Evolutionary conservation across 2,329 filamentous ascomycete genomes (phyloP).

Genomic region (Phialophora chinensis): DNA sequence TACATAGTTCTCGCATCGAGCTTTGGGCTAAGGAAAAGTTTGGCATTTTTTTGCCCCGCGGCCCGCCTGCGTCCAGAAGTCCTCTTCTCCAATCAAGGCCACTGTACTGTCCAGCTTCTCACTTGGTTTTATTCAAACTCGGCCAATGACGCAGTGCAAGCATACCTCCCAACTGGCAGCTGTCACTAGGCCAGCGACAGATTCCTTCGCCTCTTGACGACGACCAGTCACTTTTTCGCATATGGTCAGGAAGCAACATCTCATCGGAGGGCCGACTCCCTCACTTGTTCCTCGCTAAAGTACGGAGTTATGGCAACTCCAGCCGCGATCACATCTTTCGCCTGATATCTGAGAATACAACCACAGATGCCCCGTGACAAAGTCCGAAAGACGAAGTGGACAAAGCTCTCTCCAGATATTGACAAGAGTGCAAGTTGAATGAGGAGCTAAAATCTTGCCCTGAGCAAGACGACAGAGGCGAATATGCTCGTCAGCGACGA

Average conservation of each 20-base stretch:
- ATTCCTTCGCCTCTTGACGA: neutral
- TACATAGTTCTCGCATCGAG: neutral
- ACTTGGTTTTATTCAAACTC: neutral
- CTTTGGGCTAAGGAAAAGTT: neutral
- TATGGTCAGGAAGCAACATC: neutral
- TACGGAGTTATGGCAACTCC: neutral
- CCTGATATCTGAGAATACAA: neutral
- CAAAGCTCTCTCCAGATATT: neutral
- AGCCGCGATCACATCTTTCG: neutral
- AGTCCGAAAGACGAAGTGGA: neutral
- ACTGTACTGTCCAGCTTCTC: neutral
- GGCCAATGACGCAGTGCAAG: conserved; percentile 1
- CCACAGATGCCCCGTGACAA: neutral
- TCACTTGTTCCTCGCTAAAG: neutral
- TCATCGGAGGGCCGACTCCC: neutral
- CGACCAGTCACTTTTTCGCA: neutral
- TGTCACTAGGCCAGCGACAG: neutral
- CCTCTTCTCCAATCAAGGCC: neutral
- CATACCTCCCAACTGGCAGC: neutral
- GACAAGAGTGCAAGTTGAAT: neutral
- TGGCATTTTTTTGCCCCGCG: conserved; percentile 4
- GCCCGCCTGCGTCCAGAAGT: neutral
- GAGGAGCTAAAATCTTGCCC: neutral
- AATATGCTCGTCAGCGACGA: neutral
- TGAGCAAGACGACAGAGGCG: neutral